Conservation (phyloP, 176 grass and related monocot species). For the Triticum aestivum region IWGSC_CS_RefSeq_v2.1 NC_057808.1:434748445-434748944, state of each 20-base stretch:
- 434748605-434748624: constrained; percentile 22
- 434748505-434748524: constrained; percentile 36
- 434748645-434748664: constrained; percentile 4
- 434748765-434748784: constrained; percentile 40
- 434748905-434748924: neutral
- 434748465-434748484: constrained; percentile 95
- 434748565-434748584: constrained; percentile 5
- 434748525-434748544: constrained; percentile 2
- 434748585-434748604: constrained; percentile 30
- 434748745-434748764: constrained; percentile 55
- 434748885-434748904: neutral
- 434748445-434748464: constrained; percentile 84
- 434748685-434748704: constrained; percentile 41
- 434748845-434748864: neutral
- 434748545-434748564: constrained; percentile 14
- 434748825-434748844: constrained; percentile 5
- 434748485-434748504: constrained; percentile 43
- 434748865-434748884: neutral
- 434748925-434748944: neutral
- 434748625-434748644: constrained; percentile 37
- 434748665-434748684: constrained; percentile 28
- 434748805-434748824: constrained; percentile 14
- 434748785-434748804: neutral
- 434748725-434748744: constrained; percentile 60
- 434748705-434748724: constrained; percentile 25